phyloP scores from a whole-genome alignment of 2,329 filamentous ascomycete genomes.

The Diaporthe caulivora region DNA sequence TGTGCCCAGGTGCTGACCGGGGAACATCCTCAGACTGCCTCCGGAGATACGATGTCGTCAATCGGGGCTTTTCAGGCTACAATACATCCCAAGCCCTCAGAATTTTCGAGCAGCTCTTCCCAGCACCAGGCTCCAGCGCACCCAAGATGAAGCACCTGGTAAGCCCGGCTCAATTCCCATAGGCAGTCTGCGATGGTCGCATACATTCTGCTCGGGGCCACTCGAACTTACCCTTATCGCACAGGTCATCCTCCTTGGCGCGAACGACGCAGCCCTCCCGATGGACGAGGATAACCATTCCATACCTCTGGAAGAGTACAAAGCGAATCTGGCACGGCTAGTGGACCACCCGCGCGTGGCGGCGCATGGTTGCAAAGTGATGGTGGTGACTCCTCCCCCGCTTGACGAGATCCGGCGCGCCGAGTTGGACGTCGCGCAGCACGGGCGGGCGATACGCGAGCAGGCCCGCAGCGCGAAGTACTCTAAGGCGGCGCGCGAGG shows the following conservation, averaged over 20 bases:
- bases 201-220: too few species aligned
- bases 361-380: constrained; percentile 74
- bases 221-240: background rate
- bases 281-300: constrained; percentile 76
- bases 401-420: constrained; percentile 80
- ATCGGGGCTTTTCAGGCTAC: constrained; percentile 89
- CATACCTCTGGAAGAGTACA: constrained; percentile 81
- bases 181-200: too few species aligned
- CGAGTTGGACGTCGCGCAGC: constrained; percentile 55
- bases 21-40: constrained; percentile 69
- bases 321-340: constrained; percentile 78
- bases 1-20: too few species aligned
- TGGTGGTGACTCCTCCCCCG: constrained; percentile 86
- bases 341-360: constrained; percentile 79
- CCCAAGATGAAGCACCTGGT: constrained; percentile 77
- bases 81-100: constrained; percentile 81
- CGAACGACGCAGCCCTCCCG: constrained; percentile 86
- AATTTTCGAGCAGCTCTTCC: constrained; percentile 78
- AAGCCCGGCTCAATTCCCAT: background rate
- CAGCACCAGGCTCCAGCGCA: constrained; percentile 67
- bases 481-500: constrained; percentile 69
- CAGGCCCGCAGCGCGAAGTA: constrained; percentile 66
- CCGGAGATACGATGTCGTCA: constrained; percentile 86
- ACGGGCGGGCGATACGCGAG: constrained; percentile 50
- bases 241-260: constrained; percentile 84